phyloP scores from a whole-genome alignment of 2,329 filamentous ascomycete species.

The Ceratocystis ficicola region DNA sequence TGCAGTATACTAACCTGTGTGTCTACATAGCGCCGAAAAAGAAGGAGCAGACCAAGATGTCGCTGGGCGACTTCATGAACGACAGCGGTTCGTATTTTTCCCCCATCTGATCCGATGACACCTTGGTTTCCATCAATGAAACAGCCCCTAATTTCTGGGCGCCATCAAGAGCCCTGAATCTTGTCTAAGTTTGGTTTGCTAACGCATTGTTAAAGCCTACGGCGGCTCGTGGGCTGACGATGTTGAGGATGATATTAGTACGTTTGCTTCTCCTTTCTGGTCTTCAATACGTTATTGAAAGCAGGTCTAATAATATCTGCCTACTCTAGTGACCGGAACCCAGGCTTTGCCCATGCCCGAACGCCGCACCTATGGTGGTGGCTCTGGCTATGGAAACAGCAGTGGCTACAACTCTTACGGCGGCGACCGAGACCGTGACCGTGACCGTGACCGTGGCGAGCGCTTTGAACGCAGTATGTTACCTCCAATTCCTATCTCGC shows the following conservation, averaged over 20 bases:
- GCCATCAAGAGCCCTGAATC: background rate
- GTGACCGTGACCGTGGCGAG: slow-evolving; percentile 11
- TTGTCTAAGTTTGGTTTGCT: background rate
- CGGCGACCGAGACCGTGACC: slow-evolving; percentile 11
- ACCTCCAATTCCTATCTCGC: background rate
- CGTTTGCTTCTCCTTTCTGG: slow-evolving; percentile 30
- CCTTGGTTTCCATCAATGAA: background rate
- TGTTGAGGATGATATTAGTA: slow-evolving; percentile 81
- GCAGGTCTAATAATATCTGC: background rate
- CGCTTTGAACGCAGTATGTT: slow-evolving; percentile 12
- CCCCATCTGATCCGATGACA: background rate
- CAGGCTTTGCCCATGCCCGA: slow-evolving; percentile 44
- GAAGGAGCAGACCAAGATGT: slow-evolving; percentile 92
- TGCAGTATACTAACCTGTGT: slow-evolving; percentile 22
- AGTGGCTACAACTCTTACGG: slow-evolving; percentile 28
- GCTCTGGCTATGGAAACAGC: slow-evolving; percentile 26
- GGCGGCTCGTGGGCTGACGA: slow-evolving; percentile 96
- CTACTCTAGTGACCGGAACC: slow-evolving; percentile 34
- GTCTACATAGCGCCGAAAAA: slow-evolving; percentile 66
- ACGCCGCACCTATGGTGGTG: slow-evolving; percentile 31
- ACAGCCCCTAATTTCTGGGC: background rate
- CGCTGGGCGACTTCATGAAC: slow-evolving; percentile 87
- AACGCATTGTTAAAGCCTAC: slow-evolving; percentile 31
- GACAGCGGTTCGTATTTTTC: slow-evolving; percentile 37
- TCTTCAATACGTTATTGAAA: background rate